Base-by-base conservation (phyloP, 73 alveolate genomes). In the Loxodes magnus region DNA sequence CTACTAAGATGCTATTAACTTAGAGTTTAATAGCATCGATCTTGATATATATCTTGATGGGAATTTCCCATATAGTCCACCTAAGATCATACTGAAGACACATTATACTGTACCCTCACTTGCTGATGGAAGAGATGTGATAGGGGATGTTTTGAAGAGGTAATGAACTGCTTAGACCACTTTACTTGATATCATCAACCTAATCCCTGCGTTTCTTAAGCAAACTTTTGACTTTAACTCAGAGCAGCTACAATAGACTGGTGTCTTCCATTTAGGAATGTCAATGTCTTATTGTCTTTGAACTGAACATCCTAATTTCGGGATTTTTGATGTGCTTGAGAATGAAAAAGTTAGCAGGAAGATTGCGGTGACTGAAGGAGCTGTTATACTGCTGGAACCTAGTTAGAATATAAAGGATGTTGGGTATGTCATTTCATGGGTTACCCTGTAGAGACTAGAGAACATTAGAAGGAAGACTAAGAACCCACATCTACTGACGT, bases 61-160 rank as follows among this genome's bases (percentile, higher is more conserved):
- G 31, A 22, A 27, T 5, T 51, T 5, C 21, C 64, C 64, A 0
- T 19, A 14, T 1, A n/a, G 0, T 10, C 60, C 61, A 28, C 64
- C 64, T 1, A 51, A 29, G 31, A 31, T 51, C 26, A 31, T 16
- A 31, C 15, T 24, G 26, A 29, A 51, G 15, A 51, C 64, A 10
- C 26, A 25, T 51, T 51, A 31, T 4, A 12, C 26, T 0, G 12
- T 25, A 12, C 84, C 84, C 20, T 65, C 55, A 31, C 34, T 71
- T 22, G 50, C 72, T 31, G 84, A 71, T 42, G 71, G 56, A 6
- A 38, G 78, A 23, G 84, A 71, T 43, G 43, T 38, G 28, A 53
- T 51, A 0, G 78, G 51, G 41, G 68, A 71, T 22, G 42, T 71
- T 34, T 35, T 71, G 33, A 62, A 52, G 14, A 56, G 31, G 28